A percentile compares a stretch with the other conserved stretches of the same genome.
phyloP scores from a whole-genome alignment of 805 yeast species.

The Saturnispora bothae region DNA sequence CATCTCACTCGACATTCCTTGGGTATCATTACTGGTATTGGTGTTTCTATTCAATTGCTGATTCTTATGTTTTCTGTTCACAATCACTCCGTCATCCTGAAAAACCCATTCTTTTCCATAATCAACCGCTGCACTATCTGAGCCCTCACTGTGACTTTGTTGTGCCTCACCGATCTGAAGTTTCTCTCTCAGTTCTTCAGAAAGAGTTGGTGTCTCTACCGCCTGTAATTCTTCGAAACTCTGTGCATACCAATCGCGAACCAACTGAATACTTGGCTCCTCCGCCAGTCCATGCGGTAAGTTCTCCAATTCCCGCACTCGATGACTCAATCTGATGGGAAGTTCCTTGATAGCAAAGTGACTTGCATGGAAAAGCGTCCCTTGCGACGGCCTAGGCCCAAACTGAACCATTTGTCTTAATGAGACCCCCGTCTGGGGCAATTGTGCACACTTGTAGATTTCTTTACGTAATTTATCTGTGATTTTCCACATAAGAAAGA shows the following conservation, averaged over 20 bases:
- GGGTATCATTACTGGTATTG: not conserved
- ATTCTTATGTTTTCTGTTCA: conserved; percentile 14
- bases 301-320: conserved; percentile 73
- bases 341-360: conserved; percentile 78
- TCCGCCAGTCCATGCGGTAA: conserved; percentile 66
- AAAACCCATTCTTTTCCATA: conserved; percentile 15
- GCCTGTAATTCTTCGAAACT: conserved; percentile 74
- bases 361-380: conserved; percentile 70
- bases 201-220: conserved; percentile 43
- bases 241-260: conserved; percentile 84
- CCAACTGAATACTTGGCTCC: conserved; percentile 67
- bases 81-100: conserved; percentile 41
- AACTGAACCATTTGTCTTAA: conserved; percentile 86
- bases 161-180: conserved; percentile 8
- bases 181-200: conserved; percentile 32
- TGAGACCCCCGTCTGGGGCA: conserved; percentile 77
- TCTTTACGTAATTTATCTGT: conserved; percentile 40
- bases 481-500: conserved; percentile 47
- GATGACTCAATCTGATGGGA: conserved; percentile 76
- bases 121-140: not conserved
- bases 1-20: not conserved
- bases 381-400: conserved; percentile 71
- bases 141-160: not conserved
- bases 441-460: conserved; percentile 54
- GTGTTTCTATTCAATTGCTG: not conserved